A percentile compares a stretch with the other conserved stretches of the same genome.
Evolutionary conservation across 2,329 filamentous ascomycete species (phyloP).

Genomic region (Phaeophleospora eucalypticola): DNA sequence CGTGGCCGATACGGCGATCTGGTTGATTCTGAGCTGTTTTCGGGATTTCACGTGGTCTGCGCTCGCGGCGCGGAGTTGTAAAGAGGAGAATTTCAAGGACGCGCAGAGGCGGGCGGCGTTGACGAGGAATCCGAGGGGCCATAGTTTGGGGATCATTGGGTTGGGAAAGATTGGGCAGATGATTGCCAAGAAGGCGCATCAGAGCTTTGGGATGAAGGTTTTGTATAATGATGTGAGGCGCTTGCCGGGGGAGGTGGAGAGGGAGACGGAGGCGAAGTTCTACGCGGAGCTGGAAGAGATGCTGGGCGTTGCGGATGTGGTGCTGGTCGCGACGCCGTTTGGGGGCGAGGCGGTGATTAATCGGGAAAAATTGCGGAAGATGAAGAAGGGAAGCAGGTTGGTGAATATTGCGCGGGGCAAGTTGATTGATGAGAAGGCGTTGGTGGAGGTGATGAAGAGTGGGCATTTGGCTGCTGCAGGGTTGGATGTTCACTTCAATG

Average conservation of each 20-base stretch:
- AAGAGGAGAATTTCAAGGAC: constrained; percentile 48
- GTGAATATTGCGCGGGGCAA: constrained; percentile 64
- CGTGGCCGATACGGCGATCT: constrained; percentile 67
- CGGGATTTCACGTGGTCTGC: constrained; percentile 64
- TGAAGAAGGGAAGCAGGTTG: constrained; percentile 55
- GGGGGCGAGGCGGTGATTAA: constrained; percentile 49
- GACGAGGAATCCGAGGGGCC: constrained; percentile 41
- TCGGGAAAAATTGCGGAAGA: constrained; percentile 43
- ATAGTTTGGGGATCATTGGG: constrained; percentile 63
- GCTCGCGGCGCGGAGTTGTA: constrained; percentile 49
- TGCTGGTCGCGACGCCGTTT: constrained; percentile 59
- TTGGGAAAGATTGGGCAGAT: constrained; percentile 52
- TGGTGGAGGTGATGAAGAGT: constrained; percentile 55
- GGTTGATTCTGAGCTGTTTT: constrained; percentile 66
- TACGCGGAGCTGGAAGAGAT: constrained; percentile 52
- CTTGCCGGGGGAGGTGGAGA: constrained; percentile 45
- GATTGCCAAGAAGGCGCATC: constrained; percentile 56
- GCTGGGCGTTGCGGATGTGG: constrained; percentile 53
- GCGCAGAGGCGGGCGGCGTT: constrained; percentile 58
- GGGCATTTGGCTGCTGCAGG: constrained; percentile 52
- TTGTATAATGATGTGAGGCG: constrained; percentile 58
- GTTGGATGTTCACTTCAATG: constrained; percentile 61
- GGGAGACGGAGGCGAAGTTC: constrained; percentile 50
- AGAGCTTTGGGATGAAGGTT: constrained; percentile 64
- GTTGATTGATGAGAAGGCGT: constrained; percentile 61